phyloP scores from a whole-genome alignment of 805 yeast species.

The Torulaspora maleeae region DNA sequence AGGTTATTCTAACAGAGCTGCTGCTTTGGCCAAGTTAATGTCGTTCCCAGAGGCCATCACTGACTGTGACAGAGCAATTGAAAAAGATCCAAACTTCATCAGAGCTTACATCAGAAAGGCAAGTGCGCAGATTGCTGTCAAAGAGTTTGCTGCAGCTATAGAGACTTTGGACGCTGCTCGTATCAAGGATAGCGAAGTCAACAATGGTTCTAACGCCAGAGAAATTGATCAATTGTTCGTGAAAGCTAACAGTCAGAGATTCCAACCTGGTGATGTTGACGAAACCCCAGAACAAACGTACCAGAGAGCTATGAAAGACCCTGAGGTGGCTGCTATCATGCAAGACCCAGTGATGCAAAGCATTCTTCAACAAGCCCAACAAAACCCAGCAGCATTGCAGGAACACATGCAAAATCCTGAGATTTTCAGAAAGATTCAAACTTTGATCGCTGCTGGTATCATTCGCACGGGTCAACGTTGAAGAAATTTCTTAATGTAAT shows the following conservation, averaged over 20 bases:
- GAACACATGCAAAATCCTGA: slow-evolving; percentile 98
- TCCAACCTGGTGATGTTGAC: slow-evolving; percentile 67
- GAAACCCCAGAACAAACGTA: slow-evolving; percentile 94
- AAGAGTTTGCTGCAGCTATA: slow-evolving; percentile 74
- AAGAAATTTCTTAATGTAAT: background rate
- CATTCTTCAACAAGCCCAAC: slow-evolving; percentile 88
- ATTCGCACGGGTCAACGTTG: slow-evolving; percentile 65
- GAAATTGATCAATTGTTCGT: slow-evolving; percentile 81
- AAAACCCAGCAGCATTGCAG: slow-evolving; percentile 92
- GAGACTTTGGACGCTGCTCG: slow-evolving; percentile 80
- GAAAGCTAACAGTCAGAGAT: slow-evolving; percentile 76
- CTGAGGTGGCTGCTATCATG: slow-evolving; percentile 85
- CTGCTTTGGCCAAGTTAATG: slow-evolving; percentile 88
- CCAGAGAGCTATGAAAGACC: slow-evolving; percentile 85
- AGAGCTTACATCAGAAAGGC: slow-evolving; percentile 98
- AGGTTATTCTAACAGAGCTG: slow-evolving; percentile 97
- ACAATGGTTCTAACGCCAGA: slow-evolving; percentile 53
- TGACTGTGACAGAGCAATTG: slow-evolving; percentile 88
- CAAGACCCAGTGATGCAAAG: slow-evolving; percentile 96
- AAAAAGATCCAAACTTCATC: slow-evolving; percentile 79
- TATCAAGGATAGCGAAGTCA: slow-evolving; percentile 59
- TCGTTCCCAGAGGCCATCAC: slow-evolving; percentile 94
- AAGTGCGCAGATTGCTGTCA: slow-evolving; percentile 84
- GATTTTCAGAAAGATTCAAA: slow-evolving; percentile 78
- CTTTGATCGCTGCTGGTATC: slow-evolving; percentile 93